Evolutionary conservation across 805 yeast genomes (phyloP).

Genomic region (Myxozyma neotropica): DNA sequence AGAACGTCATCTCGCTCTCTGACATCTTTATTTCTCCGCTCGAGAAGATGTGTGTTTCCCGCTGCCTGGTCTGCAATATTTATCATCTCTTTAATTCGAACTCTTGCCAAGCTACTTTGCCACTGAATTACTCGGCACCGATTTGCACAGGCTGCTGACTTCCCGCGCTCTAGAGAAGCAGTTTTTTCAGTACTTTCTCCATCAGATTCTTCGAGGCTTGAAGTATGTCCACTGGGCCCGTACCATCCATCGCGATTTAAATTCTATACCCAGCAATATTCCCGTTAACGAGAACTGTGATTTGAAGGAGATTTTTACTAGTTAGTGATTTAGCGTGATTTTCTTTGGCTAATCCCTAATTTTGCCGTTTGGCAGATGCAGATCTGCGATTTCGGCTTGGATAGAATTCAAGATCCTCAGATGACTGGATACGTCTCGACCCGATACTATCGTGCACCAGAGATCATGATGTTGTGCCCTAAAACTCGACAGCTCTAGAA

Average conservation of each 20-base stretch:
- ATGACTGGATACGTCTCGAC: constrained; percentile 99
- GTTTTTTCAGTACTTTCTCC: constrained; percentile 93
- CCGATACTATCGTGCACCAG: constrained; percentile 95
- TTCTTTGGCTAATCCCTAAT: not conserved
- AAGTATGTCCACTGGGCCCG: constrained; percentile 92
- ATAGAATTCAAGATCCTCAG: constrained; percentile 96
- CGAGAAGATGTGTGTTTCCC: constrained; percentile 74
- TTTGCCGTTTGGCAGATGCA: not conserved
- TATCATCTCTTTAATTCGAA: not conserved
- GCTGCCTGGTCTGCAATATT: too few relatives aligned
- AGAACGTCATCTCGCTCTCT: constrained; percentile 86
- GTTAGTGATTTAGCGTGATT: too few relatives aligned
- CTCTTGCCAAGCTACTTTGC: constrained; percentile 64
- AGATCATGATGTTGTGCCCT: too few relatives aligned
- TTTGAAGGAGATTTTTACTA: constrained; percentile 52
- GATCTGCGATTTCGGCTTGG: constrained; percentile 92
- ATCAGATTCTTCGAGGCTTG: constrained; percentile 85
- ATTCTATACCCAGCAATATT: constrained; percentile 78
- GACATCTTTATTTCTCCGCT: constrained; percentile 93
- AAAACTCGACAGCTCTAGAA: too few relatives aligned
- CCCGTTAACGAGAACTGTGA: constrained; percentile 89
- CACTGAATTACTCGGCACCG: constrained; percentile 96
- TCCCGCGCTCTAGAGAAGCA: constrained; percentile 94
- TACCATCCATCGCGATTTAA: constrained; percentile 85
- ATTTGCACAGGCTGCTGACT: constrained; percentile 84